A percentile compares a stretch with the other conserved stretches of the same genome.
These are phyloP conservation scores for Daldinia sp. DNA, from an alignment of 2,329 filamentous ascomycete genomes.

Conservation along the genomic window DNA sequence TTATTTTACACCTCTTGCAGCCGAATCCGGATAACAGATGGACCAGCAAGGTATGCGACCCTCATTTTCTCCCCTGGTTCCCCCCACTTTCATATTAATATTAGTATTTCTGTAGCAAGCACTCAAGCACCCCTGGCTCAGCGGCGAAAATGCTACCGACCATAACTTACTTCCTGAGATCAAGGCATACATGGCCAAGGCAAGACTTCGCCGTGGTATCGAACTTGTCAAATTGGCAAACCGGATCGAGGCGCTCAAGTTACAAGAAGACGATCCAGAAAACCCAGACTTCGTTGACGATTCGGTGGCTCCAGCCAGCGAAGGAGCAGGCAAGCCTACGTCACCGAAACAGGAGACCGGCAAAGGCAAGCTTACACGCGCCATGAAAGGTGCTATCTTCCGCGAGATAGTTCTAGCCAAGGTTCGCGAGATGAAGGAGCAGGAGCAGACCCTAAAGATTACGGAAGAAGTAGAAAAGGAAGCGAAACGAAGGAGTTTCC, in stretches of 20 bases:
- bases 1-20: conserved; percentile 85
- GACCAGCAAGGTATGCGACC: conserved; percentile 75
- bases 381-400: conserved; percentile 81
- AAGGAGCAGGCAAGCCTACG: conserved; percentile 50
- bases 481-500: conserved; percentile 55
- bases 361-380: conserved; percentile 61
- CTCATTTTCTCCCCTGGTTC: not conserved
- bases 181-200: conserved; percentile 91
- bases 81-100: conserved; percentile 1
- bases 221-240: conserved; percentile 96
- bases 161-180: conserved; percentile 98
- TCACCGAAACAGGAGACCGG: conserved; percentile 45
- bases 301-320: conserved; percentile 66
- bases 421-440: conserved; percentile 89
- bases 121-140: conserved; percentile 87
- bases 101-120: conserved; percentile 68
- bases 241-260: conserved; percentile 92
- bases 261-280: conserved; percentile 86
- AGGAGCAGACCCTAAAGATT: conserved; percentile 80
- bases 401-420: conserved; percentile 94
- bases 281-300: conserved; percentile 79
- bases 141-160: conserved; percentile 89
- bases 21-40: conserved; percentile 81
- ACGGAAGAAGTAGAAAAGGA: conserved; percentile 69
- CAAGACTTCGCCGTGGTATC: conserved; percentile 91